Evolutionary conservation across 805 yeast species (phyloP), one percentile per base, ranked within the genome.

Genomic region (Jamesozyma gamospora): DNA sequence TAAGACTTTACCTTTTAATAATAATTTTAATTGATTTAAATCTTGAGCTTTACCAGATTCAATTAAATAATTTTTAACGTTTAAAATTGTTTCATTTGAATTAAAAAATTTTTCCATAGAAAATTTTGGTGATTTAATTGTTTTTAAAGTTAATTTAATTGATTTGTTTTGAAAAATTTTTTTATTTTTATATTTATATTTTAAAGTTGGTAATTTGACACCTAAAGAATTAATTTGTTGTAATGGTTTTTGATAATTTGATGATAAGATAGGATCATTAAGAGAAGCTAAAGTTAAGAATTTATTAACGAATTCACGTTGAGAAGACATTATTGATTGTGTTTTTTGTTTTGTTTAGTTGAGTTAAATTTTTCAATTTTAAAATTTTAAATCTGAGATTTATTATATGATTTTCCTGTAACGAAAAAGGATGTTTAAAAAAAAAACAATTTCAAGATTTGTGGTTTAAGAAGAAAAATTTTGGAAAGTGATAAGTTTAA

Each of bases 101-200:
- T 43, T 32, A n/a, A 56, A 49, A 17, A 54, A 45, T 17, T 56
- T 45, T 13, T 53, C 47, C 13, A 64, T 46, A 29, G 63, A 56
- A 58, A 83, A 81, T 53, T 78, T 82, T 5, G 94, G 94, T 4
- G 80, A 74, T 50, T 78, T 76, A 40, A 85, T 71, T 25, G 88
- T 80, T 58, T 79, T 80, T 54, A 84, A 67, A 4, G 58, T 50
- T 13, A 71, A 60, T 12, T 45, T 42, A 15, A 50, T 24, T n/a
- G n/a, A n/a, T n/a, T n/a, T n/a, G n/a, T n/a, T n/a, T n/a, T n/a
- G n/a, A n/a, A n/a, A n/a, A n/a, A n/a, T n/a, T n/a, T n/a, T n/a
- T n/a, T n/a, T n/a, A n/a, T 39, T 41, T 26, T 43, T 50, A 42
- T 63, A 48, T 64, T 70, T 48, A 60, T 67, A 63, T 36, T 64